phyloP scores from a whole-genome alignment of 352 stramenopile genomes.

The Globisporangium orthogonon region DNA sequence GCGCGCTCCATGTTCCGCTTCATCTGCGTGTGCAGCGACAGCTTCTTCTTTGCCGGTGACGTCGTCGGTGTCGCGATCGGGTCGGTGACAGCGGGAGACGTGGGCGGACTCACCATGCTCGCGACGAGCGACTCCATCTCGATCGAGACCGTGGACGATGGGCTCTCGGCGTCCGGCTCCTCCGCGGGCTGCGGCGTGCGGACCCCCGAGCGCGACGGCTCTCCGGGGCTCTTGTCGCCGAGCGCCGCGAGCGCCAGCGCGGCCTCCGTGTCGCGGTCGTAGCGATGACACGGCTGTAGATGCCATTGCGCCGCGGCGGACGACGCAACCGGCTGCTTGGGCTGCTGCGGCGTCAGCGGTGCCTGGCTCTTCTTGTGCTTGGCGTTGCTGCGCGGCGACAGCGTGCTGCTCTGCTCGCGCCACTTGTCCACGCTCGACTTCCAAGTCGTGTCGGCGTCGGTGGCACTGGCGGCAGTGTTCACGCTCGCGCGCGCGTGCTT shows the following conservation, averaged over 20 bases:
- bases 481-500: conserved; percentile 6
- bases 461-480: background rate
- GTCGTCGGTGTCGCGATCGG: conserved; percentile 6
- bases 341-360: background rate
- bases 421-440: conserved; percentile 38
- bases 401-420: conserved; percentile 18
- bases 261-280: conserved; percentile 13
- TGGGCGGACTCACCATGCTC: conserved; percentile 1
- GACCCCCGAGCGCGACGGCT: conserved; percentile 7
- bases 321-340: background rate
- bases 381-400: conserved; percentile 25
- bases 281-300: conserved; percentile 6
- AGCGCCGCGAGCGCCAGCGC: background rate
- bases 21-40: conserved; percentile 11
- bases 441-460: conserved; percentile 24
- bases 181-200: conserved; percentile 26
- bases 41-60: conserved; percentile 6
- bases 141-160: conserved; percentile 29
- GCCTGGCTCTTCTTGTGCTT: conserved; percentile 12
- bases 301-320: conserved; percentile 3
- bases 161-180: conserved; percentile 36
- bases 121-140: conserved; percentile 12
- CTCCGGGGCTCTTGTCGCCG: conserved; percentile 1
- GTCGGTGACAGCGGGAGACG: background rate
- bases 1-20: conserved; percentile 27